phyloP scores from a whole-genome alignment of 768 basidiomycete species.

The Mycena epipterygia region DNA sequence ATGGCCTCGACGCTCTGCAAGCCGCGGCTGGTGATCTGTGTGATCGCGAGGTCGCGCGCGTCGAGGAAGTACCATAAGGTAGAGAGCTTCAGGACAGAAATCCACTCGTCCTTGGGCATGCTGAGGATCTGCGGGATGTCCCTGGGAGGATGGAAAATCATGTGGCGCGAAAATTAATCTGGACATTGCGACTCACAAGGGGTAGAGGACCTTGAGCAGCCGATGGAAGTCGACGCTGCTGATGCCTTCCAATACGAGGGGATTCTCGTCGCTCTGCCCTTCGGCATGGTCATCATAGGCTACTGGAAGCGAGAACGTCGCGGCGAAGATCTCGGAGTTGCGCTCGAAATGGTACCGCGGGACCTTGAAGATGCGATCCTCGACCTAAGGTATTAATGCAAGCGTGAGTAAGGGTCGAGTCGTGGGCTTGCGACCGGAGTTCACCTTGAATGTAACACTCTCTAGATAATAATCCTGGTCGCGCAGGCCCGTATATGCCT shows the following conservation, averaged over 20 bases:
- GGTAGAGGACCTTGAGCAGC: constrained; percentile 42
- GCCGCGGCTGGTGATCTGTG: constrained; percentile 31
- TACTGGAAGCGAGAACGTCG: constrained; percentile 49
- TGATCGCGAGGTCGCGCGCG: constrained; percentile 42
- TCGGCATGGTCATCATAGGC: constrained; percentile 38
- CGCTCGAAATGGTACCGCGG: constrained; percentile 51
- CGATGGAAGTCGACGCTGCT: constrained; percentile 39
- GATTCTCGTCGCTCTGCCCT: constrained; percentile 45
- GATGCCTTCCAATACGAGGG: constrained; percentile 45
- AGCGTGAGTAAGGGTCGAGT: neutral
- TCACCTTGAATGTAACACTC: constrained; percentile 11
- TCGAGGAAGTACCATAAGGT: constrained; percentile 46
- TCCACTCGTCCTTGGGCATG: constrained; percentile 42
- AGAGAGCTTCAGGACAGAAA: constrained; percentile 46
- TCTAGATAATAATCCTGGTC: constrained; percentile 15
- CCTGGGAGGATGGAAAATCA: too few species aligned
- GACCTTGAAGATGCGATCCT: constrained; percentile 54
- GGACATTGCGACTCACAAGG: constrained; percentile 37
- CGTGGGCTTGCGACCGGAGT: neutral
- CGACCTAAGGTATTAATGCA: constrained; percentile 52
- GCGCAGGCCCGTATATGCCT: neutral
- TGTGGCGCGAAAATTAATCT: neutral
- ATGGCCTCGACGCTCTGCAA: constrained; percentile 45
- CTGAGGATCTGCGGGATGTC: constrained; percentile 23
- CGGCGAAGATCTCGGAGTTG: constrained; percentile 50